phyloP scores from a whole-genome alignment of 2,329 filamentous ascomycete species.

The Cercospora zeina region DNA sequence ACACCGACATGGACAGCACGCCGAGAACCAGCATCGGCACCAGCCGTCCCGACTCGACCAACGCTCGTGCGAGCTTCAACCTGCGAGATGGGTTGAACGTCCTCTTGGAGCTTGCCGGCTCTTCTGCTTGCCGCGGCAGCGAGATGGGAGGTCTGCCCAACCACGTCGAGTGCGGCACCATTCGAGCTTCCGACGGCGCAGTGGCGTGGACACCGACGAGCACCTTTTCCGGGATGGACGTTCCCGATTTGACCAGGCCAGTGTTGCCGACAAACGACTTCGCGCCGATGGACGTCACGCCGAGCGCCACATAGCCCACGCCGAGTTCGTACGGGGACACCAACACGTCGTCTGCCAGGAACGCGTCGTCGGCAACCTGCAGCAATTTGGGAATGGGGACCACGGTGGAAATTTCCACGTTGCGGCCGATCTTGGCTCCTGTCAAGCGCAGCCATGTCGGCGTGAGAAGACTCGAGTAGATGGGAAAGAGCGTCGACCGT shows the following conservation, averaged over 20 bases:
- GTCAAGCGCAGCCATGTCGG: slow-evolving; percentile 13
- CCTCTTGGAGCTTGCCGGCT: slow-evolving; percentile 7
- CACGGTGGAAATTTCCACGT: slow-evolving; percentile 16
- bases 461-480: slow-evolving; percentile 15
- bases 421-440: slow-evolving; percentile 13
- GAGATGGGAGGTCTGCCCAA: slow-evolving; percentile 16
- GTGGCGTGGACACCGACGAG: slow-evolving; percentile 15
- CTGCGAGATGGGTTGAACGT: slow-evolving; percentile 13
- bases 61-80: slow-evolving; percentile 6
- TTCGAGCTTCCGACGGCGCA: slow-evolving; percentile 5
- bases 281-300: slow-evolving; percentile 9
- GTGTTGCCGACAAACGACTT: slow-evolving; percentile 15
- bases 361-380: slow-evolving; percentile 9
- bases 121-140: slow-evolving; percentile 15
- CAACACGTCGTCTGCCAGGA: slow-evolving; percentile 16
- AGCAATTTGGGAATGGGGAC: slow-evolving; percentile 10
- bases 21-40: slow-evolving; percentile 12
- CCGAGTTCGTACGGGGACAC: slow-evolving; percentile 11
- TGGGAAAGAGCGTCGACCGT: slow-evolving; percentile 13
- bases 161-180: slow-evolving; percentile 14
- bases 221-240: slow-evolving; percentile 11
- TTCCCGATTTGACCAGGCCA: slow-evolving; percentile 10
- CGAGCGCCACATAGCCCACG: slow-evolving; percentile 6
- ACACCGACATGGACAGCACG: slow-evolving; percentile 2
- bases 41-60: slow-evolving; percentile 9